Percentiles rank a stretch among this genome's conserved stretches.
These are phyloP conservation scores for Acacia crassicarpa DNA, from an alignment of 306 rosid species.

Conservation along the genomic window DNA sequence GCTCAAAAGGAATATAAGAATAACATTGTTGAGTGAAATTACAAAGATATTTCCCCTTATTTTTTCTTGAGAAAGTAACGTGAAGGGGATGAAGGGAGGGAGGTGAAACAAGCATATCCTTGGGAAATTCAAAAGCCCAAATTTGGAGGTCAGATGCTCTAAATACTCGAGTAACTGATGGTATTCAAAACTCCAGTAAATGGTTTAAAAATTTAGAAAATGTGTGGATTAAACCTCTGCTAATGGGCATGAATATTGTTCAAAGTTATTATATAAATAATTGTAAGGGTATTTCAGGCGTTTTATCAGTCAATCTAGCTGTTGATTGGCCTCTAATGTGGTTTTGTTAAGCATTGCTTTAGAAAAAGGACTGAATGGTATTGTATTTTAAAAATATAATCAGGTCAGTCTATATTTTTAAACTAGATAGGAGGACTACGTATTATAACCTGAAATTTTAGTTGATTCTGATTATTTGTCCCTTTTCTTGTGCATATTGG, in stretches of 20 bases:
- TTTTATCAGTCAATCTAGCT: background rate
- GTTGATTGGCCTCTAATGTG: background rate
- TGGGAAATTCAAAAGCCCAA: slow-evolving; percentile 52
- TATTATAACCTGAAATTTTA: background rate
- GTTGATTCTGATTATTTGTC: slow-evolving; percentile 28
- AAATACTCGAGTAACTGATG: background rate
- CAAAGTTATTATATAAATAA: background rate
- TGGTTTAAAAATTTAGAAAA: background rate
- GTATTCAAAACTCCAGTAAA: background rate
- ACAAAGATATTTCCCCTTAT: slow-evolving; percentile 5
- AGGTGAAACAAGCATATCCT: slow-evolving; percentile 52
- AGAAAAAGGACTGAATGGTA: background rate
- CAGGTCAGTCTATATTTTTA: background rate
- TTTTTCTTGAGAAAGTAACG: slow-evolving; percentile 4
- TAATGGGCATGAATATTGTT: background rate
- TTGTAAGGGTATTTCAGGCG: background rate
- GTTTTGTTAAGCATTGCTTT: background rate
- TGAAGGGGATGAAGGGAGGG: slow-evolving; percentile 1
- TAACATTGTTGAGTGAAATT: slow-evolving; percentile 1
- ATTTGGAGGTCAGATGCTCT: background rate
- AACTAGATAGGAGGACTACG: background rate
- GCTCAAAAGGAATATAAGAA: slow-evolving; percentile 24
- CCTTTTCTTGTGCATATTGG: slow-evolving; percentile 32
- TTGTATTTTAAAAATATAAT: background rate
- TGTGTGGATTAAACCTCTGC: background rate